Conservation (phyloP, 2,329 filamentous ascomycete species). For the Monosporascus sp. region DNA sequence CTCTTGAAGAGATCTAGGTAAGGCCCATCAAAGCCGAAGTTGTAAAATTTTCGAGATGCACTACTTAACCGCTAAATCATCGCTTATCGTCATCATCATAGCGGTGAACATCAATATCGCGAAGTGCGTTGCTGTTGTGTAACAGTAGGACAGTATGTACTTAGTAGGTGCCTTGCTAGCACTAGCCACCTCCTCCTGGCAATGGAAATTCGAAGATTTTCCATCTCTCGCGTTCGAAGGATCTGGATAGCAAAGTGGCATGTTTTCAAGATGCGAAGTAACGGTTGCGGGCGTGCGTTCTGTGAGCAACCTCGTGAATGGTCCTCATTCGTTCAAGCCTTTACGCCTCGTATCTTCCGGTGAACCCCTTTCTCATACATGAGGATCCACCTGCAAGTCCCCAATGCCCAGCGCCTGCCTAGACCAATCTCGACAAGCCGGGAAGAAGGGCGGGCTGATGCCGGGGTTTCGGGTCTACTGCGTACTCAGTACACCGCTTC, state of each 20-base stretch:
- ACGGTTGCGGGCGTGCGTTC: too few relatives aligned
- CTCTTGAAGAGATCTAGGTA: background rate
- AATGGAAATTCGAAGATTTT: background rate
- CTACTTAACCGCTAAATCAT: too few relatives aligned
- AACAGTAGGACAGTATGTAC: background rate
- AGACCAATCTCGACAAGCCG: background rate
- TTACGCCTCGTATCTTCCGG: background rate
- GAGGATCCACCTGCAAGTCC: background rate
- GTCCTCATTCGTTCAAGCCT: too few relatives aligned
- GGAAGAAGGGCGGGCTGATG: background rate
- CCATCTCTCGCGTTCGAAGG: background rate
- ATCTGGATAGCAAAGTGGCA: too few relatives aligned
- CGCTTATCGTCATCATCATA: too few relatives aligned
- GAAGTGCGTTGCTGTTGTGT: too few relatives aligned
- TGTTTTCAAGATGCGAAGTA: too few relatives aligned
- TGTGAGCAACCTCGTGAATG: too few relatives aligned
- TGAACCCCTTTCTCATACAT: background rate
- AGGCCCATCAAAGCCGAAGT: too few relatives aligned
- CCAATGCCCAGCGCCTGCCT: background rate
- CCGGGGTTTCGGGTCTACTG: background rate
- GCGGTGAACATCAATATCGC: too few relatives aligned
- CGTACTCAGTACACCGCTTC: background rate
- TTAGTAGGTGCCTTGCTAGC: background rate
- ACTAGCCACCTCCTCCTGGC: background rate
- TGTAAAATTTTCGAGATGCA: too few relatives aligned